Evolutionary conservation across 2,329 filamentous ascomycete genomes (phyloP).

Genomic region (Coleophoma crateriformis): DNA sequence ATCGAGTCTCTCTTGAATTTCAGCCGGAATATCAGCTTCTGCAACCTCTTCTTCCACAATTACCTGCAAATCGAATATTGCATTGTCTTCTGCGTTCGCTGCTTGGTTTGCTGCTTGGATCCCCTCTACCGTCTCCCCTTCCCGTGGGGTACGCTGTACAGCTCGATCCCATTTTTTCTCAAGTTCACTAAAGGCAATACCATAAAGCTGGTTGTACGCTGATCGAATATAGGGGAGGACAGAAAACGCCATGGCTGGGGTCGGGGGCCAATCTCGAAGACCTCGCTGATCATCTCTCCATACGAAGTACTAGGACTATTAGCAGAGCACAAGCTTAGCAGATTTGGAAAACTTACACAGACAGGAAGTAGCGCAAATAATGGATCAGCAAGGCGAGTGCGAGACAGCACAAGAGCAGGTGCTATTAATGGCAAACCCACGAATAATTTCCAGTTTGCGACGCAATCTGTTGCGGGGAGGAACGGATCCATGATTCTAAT

Average conservation of each 20-base stretch:
- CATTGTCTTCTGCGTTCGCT: conserved; percentile 25
- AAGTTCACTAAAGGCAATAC: conserved; percentile 15
- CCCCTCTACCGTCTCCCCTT: conserved; percentile 26
- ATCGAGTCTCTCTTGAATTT: background rate
- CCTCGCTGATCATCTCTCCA: conserved; percentile 9
- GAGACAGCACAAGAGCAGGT: conserved; percentile 60
- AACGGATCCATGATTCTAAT: conserved; percentile 16
- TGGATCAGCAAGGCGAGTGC: conserved; percentile 55
- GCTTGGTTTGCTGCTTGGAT: conserved; percentile 26
- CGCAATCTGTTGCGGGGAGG: conserved; percentile 10
- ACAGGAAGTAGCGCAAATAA: conserved; percentile 27
- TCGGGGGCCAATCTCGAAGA: conserved; percentile 40
- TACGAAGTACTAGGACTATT: conserved; percentile 20
- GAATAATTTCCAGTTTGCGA: conserved; percentile 13
- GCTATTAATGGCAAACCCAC: conserved; percentile 64
- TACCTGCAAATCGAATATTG: conserved; percentile 16
- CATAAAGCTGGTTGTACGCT: conserved; percentile 57
- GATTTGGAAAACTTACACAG: conserved; percentile 15
- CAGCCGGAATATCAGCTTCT: background rate
- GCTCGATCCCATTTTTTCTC: conserved; percentile 26
- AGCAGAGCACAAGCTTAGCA: background rate
- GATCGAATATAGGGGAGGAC: conserved; percentile 60
- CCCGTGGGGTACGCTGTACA: conserved; percentile 24
- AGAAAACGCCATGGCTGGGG: conserved; percentile 59
- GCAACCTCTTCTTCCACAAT: background rate